These are phyloP conservation scores for Dactylorhiza incarnata DNA, from an alignment of 106 monocot genomes.

Conservation along the genomic window DNA sequence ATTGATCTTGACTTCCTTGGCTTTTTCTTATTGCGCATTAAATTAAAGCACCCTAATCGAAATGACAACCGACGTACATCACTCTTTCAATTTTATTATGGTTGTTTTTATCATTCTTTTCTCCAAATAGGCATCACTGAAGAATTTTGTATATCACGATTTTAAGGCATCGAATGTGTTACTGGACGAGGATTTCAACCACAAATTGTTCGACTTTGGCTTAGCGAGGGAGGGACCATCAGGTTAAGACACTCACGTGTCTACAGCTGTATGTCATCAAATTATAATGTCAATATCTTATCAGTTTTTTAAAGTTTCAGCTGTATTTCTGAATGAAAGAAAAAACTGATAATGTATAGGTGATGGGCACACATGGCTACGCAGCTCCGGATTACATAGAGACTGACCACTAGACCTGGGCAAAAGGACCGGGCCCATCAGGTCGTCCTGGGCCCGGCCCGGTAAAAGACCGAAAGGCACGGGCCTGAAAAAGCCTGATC, in stretches of 20 bases:
- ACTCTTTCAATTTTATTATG: too few species aligned
- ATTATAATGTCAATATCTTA: background rate
- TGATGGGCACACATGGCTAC: constrained; percentile 67
- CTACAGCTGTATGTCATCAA: too few species aligned
- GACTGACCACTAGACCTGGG: too few species aligned
- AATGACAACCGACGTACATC: too few species aligned
- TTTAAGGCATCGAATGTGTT: constrained; percentile 82
- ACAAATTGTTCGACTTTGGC: constrained; percentile 80
- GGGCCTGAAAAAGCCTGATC: too few species aligned
- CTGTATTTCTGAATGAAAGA: background rate
- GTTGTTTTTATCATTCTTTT: background rate
- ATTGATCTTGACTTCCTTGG: too few species aligned
- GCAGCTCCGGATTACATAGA: constrained; percentile 72
- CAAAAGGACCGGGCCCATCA: too few species aligned
- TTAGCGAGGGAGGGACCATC: constrained; percentile 79
- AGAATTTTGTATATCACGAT: constrained; percentile 51
- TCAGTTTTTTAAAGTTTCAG: background rate
- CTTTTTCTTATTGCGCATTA: too few species aligned
- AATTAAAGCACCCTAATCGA: too few species aligned
- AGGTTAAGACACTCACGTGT: constrained; percentile 62
- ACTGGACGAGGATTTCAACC: constrained; percentile 52
- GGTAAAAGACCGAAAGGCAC: too few species aligned
- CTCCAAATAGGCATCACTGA: background rate
- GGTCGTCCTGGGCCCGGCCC: too few species aligned
- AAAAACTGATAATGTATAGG: constrained; percentile 14